These are phyloP conservation scores for Penicillium sp. DNA, from an alignment of 2,329 filamentous ascomycete species.

Conservation along the genomic window DNA sequence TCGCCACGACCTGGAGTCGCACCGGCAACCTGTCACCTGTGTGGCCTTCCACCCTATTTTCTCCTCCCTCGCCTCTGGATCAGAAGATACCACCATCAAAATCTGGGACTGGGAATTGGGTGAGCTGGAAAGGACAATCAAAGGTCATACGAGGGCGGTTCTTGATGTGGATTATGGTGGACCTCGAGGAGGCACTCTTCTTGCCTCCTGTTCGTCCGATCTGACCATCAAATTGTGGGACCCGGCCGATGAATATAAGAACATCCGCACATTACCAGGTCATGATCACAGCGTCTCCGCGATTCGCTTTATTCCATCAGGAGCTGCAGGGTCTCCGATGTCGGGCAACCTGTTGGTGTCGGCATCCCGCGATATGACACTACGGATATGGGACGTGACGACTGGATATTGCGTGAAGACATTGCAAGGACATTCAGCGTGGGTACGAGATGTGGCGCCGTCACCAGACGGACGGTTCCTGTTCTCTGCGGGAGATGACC, in stretches of 20 bases:
- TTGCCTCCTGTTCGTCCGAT: slow-evolving; percentile 85
- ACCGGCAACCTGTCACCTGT: slow-evolving; percentile 79
- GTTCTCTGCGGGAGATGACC: slow-evolving; percentile 80
- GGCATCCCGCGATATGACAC: slow-evolving; percentile 80
- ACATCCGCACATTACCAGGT: slow-evolving; percentile 85
- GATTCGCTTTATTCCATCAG: slow-evolving; percentile 84
- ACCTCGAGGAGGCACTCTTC: slow-evolving; percentile 74
- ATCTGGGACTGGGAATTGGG: slow-evolving; percentile 97
- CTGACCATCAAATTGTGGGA: slow-evolving; percentile 96
- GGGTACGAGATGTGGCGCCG: slow-evolving; percentile 87
- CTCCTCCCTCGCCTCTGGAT: slow-evolving; percentile 85
- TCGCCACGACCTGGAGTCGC: slow-evolving; percentile 80
- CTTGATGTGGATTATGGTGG: slow-evolving; percentile 90
- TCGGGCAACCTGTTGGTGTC: slow-evolving; percentile 84
- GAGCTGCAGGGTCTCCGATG: slow-evolving; percentile 74
- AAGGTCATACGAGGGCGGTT: slow-evolving; percentile 88
- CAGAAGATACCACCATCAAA: slow-evolving; percentile 91
- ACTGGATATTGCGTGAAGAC: slow-evolving; percentile 93
- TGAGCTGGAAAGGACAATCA: slow-evolving; percentile 85
- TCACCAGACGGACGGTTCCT: slow-evolving; percentile 83
- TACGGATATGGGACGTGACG: slow-evolving; percentile 89
- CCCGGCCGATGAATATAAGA: slow-evolving; percentile 89
- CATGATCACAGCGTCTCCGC: slow-evolving; percentile 92
- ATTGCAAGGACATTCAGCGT: slow-evolving; percentile 81
- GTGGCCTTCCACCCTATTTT: slow-evolving; percentile 93